Evolutionary conservation across 2,329 filamentous ascomycete genomes (phyloP).

Genomic region (Dothideomycetes sp.): DNA sequence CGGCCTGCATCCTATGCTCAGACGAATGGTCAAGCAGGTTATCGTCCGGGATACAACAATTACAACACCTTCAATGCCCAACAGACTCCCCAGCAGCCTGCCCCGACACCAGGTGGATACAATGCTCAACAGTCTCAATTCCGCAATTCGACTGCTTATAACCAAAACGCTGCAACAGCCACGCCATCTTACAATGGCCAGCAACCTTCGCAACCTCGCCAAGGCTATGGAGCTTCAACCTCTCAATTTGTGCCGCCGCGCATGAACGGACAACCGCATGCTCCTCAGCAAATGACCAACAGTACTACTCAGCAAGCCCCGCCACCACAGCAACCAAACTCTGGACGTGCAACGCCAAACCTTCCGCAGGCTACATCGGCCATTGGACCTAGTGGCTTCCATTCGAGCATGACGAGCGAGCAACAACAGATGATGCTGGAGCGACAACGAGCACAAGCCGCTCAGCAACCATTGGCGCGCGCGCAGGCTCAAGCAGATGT

Average conservation of each 20-base stretch:
- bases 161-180: background rate
- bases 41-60: constrained; percentile 8
- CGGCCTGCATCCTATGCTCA: constrained; percentile 16
- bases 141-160: background rate
- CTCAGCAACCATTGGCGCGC: constrained; percentile 17
- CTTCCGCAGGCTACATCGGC: constrained; percentile 17
- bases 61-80: constrained; percentile 14
- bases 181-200: background rate
- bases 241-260: background rate
- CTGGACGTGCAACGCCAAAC: constrained; percentile 18
- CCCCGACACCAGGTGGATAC: background rate
- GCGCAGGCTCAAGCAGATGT: constrained; percentile 10
- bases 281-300: constrained; percentile 2
- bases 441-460: constrained; percentile 23
- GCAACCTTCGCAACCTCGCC: constrained; percentile 1
- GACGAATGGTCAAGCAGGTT: constrained; percentile 9
- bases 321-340: constrained; percentile 14
- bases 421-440: constrained; percentile 26
- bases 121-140: background rate
- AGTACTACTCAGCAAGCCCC: background rate
- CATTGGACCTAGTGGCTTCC: constrained; percentile 16
- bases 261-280: background rate
- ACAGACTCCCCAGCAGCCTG: background rate
- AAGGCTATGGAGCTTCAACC: constrained; percentile 3
- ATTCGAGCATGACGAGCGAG: constrained; percentile 20